Evolutionary conservation across 257 asterid genomes (phyloP).

Genomic region (Penstemon eatonii): DNA sequence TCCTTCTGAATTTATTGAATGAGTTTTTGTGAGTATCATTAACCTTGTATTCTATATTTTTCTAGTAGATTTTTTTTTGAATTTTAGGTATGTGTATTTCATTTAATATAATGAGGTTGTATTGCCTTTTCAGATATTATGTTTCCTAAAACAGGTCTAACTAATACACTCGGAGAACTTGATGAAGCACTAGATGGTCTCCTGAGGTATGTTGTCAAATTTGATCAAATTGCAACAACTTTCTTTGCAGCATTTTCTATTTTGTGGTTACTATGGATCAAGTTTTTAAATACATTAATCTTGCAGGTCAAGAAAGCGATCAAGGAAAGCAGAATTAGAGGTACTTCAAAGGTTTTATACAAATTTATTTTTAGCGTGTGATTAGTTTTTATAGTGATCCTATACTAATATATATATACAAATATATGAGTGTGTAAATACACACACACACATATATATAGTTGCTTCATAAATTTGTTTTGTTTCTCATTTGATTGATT

Average conservation of each 20-base stretch:
- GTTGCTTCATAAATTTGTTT: constrained; percentile 7
- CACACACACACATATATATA: constrained; percentile 40
- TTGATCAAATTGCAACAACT: neutral
- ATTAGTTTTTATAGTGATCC: neutral
- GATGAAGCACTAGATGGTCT: constrained; percentile 80
- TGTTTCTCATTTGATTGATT: constrained; percentile 20
- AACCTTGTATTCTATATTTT: too few species aligned
- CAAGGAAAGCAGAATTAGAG: constrained; percentile 79
- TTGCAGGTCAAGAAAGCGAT: constrained; percentile 92
- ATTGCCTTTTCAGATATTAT: too few species aligned
- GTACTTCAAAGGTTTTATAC: constrained; percentile 67
- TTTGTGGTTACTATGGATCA: neutral
- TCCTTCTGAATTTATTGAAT: too few species aligned
- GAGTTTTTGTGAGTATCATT: too few species aligned
- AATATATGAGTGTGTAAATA: constrained; percentile 56
- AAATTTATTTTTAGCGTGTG: constrained; percentile 17
- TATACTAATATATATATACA: neutral
- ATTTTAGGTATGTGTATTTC: too few species aligned
- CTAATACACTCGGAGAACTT: too few species aligned
- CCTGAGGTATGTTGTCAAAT: constrained; percentile 53
- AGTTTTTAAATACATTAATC: constrained; percentile 13
- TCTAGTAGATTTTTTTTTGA: too few species aligned
- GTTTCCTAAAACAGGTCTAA: too few species aligned
- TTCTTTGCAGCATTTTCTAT: neutral
- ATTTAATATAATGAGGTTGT: too few species aligned